Evolutionary conservation across 2,329 filamentous ascomycete species (phyloP).

Genomic region (Aureobasidium pullulans): DNA sequence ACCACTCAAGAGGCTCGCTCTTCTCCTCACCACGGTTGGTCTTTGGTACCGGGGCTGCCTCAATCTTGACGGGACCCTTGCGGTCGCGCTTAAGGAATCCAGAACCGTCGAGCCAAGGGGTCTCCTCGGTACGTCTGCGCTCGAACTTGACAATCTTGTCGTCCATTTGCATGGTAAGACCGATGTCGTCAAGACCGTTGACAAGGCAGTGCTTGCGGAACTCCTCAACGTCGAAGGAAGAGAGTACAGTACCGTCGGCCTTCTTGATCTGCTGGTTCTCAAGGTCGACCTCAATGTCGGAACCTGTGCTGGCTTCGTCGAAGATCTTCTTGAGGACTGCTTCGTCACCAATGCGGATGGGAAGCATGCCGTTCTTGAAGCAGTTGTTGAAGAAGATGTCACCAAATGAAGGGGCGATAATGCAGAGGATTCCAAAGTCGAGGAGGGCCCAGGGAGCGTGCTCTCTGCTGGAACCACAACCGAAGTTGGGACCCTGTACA

Average conservation of each 20-base stretch:
- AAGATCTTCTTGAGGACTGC: slow-evolving; percentile 62
- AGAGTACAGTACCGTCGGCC: slow-evolving; percentile 63
- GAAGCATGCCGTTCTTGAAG: slow-evolving; percentile 99
- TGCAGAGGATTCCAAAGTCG: slow-evolving; percentile 90
- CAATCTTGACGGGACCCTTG: slow-evolving; percentile 53
- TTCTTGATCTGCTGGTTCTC: slow-evolving; percentile 76
- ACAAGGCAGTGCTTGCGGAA: slow-evolving; percentile 92
- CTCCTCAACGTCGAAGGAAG: slow-evolving; percentile 78
- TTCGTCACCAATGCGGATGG: slow-evolving; percentile 65
- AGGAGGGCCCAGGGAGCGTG: slow-evolving; percentile 96
- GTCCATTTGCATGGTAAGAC: slow-evolving; percentile 84
- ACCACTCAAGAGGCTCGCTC: slow-evolving; percentile 87
- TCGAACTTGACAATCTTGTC: slow-evolving; percentile 84
- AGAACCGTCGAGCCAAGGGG: slow-evolving; percentile 85
- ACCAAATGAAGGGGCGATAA: slow-evolving; percentile 81
- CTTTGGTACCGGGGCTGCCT: slow-evolving; percentile 67
- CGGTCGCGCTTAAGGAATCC: slow-evolving; percentile 62
- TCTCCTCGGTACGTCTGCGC: slow-evolving; percentile 64
- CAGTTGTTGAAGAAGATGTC: slow-evolving; percentile 99
- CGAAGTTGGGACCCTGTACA: slow-evolving; percentile 87
- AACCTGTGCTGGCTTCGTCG: slow-evolving; percentile 67
- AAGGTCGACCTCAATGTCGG: slow-evolving; percentile 84
- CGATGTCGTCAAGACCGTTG: slow-evolving; percentile 93
- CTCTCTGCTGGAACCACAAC: slow-evolving; percentile 85
- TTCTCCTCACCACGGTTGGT: slow-evolving; percentile 82